A percentile compares a stretch with the other conserved stretches of the same genome.
phyloP scores from a whole-genome alignment of 192 early-diverging fungal genomes.

The Coemansia asiatica region DNA sequence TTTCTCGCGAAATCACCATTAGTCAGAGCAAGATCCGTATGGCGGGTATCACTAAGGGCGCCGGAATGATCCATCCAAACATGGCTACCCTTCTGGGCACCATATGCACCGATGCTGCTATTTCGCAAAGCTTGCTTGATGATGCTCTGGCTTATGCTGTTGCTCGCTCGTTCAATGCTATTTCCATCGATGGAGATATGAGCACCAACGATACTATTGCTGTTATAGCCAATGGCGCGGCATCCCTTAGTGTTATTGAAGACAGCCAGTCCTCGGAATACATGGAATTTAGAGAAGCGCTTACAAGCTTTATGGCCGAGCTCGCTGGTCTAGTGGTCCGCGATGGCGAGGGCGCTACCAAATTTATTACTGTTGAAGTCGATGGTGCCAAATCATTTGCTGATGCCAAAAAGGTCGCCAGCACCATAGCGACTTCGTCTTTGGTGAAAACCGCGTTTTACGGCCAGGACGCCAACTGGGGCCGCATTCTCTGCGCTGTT shows the following conservation, averaged over 20 bases:
- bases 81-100: slow-evolving; percentile 94
- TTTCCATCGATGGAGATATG: slow-evolving; percentile 94
- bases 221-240: slow-evolving; percentile 83
- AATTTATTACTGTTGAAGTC: slow-evolving; percentile 90
- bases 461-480: slow-evolving; percentile 98
- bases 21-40: slow-evolving; percentile 62
- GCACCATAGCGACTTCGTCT: slow-evolving; percentile 87
- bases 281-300: slow-evolving; percentile 64
- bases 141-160: slow-evolving; percentile 76
- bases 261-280: slow-evolving; percentile 58
- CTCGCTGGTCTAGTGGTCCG: slow-evolving; percentile 87
- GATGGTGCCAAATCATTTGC: slow-evolving; percentile 69
- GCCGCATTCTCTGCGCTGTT: slow-evolving; percentile 88
- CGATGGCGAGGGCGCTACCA: slow-evolving; percentile 97
- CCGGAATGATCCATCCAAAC: slow-evolving; percentile 98
- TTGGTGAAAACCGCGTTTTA: slow-evolving; percentile 96
- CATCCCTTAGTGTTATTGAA: slow-evolving; percentile 11
- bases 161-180: slow-evolving; percentile 92
- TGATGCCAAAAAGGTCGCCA: slow-evolving; percentile 79
- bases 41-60: slow-evolving; percentile 95
- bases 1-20: slow-evolving; percentile 59
- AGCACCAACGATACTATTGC: slow-evolving; percentile 95
- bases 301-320: slow-evolving; percentile 83
- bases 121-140: slow-evolving; percentile 66
- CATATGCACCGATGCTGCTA: slow-evolving; percentile 80